Conservation (phyloP, 2,329 filamentous ascomycete species). For the Colletotrichum phormii region DNA sequence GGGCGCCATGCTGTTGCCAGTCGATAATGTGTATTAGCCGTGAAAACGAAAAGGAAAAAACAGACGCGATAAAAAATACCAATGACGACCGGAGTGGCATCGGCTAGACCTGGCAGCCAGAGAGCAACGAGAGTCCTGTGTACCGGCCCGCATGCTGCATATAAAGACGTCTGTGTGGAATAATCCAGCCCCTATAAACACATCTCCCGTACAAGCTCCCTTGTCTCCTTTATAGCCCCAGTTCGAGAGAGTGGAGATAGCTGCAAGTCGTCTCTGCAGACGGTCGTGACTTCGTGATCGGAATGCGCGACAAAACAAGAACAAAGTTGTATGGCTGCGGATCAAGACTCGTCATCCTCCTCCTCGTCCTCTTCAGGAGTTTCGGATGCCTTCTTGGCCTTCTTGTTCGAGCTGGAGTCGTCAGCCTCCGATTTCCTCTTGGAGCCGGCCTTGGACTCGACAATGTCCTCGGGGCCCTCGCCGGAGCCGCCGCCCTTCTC, state of each 20-base stretch:
- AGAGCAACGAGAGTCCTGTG: constrained; percentile 37
- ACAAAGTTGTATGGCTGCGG: constrained; percentile 34
- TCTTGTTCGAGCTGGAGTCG: constrained; percentile 64
- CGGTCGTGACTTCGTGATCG: constrained; percentile 52
- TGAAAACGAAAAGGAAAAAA: constrained; percentile 34
- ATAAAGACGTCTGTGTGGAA: constrained; percentile 17
- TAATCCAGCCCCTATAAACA: constrained; percentile 31
- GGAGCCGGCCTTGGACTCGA: constrained; percentile 53
- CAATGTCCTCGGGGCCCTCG: constrained; percentile 41
- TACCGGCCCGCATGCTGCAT: constrained; percentile 32
- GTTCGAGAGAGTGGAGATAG: constrained; percentile 29
- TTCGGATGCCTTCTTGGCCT: constrained; percentile 63
- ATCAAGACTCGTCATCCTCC: constrained; percentile 50
- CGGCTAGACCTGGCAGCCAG: constrained; percentile 26
- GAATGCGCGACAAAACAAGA: constrained; percentile 43
- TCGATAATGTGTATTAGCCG: constrained; percentile 49
- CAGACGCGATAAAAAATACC: constrained; percentile 17
- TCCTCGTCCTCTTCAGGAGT: constrained; percentile 54
- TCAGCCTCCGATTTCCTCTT: constrained; percentile 72
- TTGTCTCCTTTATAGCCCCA: constrained; percentile 29
- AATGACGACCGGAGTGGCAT: neutral
- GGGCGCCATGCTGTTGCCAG: constrained; percentile 52
- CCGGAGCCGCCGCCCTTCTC: constrained; percentile 56
- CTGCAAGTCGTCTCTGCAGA: constrained; percentile 22
- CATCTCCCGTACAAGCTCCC: neutral